A percentile compares a stretch with the other conserved stretches of the same genome.
phyloP scores from a whole-genome alignment of 352 stramenopile species.

The Thalassiosira mediterranea region DNA sequence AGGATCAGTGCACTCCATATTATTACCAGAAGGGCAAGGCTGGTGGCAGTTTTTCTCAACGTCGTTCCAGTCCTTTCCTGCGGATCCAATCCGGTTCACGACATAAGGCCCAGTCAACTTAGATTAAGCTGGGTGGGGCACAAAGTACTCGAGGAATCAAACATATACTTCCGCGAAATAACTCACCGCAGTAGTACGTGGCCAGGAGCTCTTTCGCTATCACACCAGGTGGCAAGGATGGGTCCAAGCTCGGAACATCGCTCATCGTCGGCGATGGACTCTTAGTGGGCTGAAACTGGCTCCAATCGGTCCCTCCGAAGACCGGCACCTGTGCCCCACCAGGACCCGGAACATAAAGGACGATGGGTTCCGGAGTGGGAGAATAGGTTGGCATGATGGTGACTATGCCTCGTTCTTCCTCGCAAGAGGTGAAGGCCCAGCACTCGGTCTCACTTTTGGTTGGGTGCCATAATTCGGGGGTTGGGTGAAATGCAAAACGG shows the following conservation, averaged over 20 bases:
- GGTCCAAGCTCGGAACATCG: constrained; percentile 29
- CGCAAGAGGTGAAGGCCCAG: constrained; percentile 62
- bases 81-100: too few relatives aligned
- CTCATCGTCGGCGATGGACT: constrained; percentile 48
- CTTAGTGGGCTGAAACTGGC: constrained; percentile 30
- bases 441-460: constrained; percentile 54
- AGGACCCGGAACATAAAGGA: constrained; percentile 48
- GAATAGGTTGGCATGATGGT: constrained; percentile 31
- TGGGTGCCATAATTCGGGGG: too few relatives aligned
- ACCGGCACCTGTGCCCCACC: constrained; percentile 59
- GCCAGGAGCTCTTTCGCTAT: constrained; percentile 46
- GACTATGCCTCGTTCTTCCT: constrained; percentile 46
- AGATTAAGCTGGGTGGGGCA: background rate
- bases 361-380: constrained; percentile 24
- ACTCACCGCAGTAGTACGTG: constrained; percentile 63
- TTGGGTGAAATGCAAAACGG: too few relatives aligned
- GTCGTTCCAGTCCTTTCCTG: constrained; percentile 81
- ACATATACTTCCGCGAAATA: too few relatives aligned
- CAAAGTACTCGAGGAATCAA: too few relatives aligned
- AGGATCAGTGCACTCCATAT: constrained; percentile 63
- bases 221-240: constrained; percentile 49
- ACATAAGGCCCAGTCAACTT: background rate
- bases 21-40: constrained; percentile 70
- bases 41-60: constrained; percentile 73
- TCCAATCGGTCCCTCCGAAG: constrained; percentile 48